These are phyloP conservation scores for Geotrichum restrictum DNA, from an alignment of 1,139 yeast species.

Conservation along the genomic window DNA sequence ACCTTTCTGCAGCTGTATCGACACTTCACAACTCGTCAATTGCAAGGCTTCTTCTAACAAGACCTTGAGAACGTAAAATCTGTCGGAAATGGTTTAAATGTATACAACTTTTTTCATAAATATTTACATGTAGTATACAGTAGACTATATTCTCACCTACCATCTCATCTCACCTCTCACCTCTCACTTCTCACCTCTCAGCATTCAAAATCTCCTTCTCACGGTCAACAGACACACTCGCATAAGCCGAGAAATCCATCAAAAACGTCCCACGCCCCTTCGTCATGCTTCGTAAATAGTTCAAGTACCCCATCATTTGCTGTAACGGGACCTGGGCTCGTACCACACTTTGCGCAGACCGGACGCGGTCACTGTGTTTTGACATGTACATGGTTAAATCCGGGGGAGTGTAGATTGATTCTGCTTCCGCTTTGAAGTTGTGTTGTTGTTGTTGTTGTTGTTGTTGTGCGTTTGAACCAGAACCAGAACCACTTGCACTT, in stretches of 20 bases:
- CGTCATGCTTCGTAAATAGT: conserved; percentile 72
- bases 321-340: conserved; percentile 77
- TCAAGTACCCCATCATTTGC: conserved; percentile 86
- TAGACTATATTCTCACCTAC: neutral
- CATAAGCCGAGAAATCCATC: conserved; percentile 75
- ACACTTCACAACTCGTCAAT: no score
- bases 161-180: no score
- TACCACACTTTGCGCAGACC: conserved; percentile 47
- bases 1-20: no score
- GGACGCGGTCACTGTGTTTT: conserved; percentile 35
- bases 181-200: no score
- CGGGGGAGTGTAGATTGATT: conserved; percentile 38
- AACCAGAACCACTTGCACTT: no score
- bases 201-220: conserved; percentile 17
- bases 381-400: conserved; percentile 43
- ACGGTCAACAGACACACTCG: conserved; percentile 30
- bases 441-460: conserved; percentile 26
- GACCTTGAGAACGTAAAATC: no score
- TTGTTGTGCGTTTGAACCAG: no score
- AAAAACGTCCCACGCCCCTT: conserved; percentile 85
- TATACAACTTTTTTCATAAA: no score
- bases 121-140: no score
- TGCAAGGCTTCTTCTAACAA: no score
- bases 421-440: conserved; percentile 33
- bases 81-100: no score